Percentiles rank a stretch among this genome's conserved stretches.
Evolutionary conservation across 352 stramenopile species (phyloP).

Genomic region (Pelagophyceae sp.): DNA sequence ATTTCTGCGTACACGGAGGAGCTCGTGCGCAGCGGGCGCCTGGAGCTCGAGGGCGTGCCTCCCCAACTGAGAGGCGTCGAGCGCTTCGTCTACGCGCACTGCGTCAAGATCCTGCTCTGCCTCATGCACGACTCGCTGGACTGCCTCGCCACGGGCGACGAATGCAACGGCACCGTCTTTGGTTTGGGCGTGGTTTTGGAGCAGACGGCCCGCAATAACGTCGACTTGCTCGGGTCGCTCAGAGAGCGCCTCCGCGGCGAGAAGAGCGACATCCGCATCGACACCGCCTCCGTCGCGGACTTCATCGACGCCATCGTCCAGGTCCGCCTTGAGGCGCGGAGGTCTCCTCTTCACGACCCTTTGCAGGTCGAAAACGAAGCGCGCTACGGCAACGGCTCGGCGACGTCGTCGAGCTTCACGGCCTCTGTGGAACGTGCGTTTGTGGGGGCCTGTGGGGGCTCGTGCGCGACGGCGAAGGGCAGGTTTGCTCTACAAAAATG

Average conservation of each 20-base stretch:
- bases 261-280: neutral
- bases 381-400: neutral
- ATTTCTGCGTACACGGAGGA: neutral
- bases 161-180: neutral
- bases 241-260: neutral
- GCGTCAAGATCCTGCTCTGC: slow-evolving; percentile 16
- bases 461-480: neutral
- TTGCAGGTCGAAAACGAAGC: neutral
- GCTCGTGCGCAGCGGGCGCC: neutral
- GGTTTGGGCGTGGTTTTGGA: neutral
- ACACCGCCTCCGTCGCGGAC: neutral
- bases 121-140: slow-evolving; percentile 8
- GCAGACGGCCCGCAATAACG: neutral
- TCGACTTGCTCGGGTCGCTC: slow-evolving; percentile 7
- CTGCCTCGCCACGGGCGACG: neutral
- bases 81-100: slow-evolving; percentile 12
- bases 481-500: neutral
- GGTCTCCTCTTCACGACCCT: neutral
- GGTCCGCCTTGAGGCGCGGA: neutral
- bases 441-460: neutral
- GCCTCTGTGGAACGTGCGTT: no score
- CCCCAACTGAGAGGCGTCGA: neutral
- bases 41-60: neutral
- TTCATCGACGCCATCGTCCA: slow-evolving; percentile 13
- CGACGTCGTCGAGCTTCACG: no score